Evolutionary conservation across 2,329 filamentous ascomycete species (phyloP).

Genomic region (Xylaria digitata): DNA sequence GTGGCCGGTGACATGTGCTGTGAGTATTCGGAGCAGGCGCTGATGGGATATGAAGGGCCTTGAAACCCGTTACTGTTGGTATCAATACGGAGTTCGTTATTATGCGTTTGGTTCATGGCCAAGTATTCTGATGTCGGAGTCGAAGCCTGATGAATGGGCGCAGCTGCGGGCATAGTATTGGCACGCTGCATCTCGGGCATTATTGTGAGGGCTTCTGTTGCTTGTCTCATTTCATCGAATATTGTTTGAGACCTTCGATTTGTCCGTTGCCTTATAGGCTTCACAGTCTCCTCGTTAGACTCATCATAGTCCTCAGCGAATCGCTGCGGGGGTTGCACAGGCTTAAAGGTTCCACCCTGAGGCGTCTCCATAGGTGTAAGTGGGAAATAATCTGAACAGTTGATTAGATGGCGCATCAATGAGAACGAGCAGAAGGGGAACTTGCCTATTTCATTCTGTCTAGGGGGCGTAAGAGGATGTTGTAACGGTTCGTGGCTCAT

Average conservation of each 20-base stretch:
- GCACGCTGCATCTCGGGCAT: slow-evolving; percentile 67
- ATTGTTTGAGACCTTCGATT: slow-evolving; percentile 61
- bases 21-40: slow-evolving; percentile 61
- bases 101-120: slow-evolving; percentile 60
- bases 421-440: neutral
- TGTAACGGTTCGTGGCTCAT: slow-evolving; percentile 58
- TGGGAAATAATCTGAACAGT: slow-evolving; percentile 67
- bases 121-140: slow-evolving; percentile 69
- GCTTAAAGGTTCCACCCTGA: slow-evolving; percentile 59
- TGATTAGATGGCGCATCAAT: slow-evolving; percentile 38
- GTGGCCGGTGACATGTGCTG: slow-evolving; percentile 66
- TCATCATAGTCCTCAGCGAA: slow-evolving; percentile 72
- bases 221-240: slow-evolving; percentile 69
- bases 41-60: slow-evolving; percentile 51
- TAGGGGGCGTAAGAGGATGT: slow-evolving; percentile 71
- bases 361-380: slow-evolving; percentile 76
- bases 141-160: slow-evolving; percentile 58
- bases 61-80: slow-evolving; percentile 55
- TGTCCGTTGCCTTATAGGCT: slow-evolving; percentile 60
- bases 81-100: slow-evolving; percentile 52
- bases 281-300: slow-evolving; percentile 74
- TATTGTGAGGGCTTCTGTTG: slow-evolving; percentile 63
- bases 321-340: slow-evolving; percentile 57
- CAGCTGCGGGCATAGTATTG: slow-evolving; percentile 57
- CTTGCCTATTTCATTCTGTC: slow-evolving; percentile 70